Conservation (phyloP, 345 rosid genomes). For the Pseudoturritis turrita region DNA sequence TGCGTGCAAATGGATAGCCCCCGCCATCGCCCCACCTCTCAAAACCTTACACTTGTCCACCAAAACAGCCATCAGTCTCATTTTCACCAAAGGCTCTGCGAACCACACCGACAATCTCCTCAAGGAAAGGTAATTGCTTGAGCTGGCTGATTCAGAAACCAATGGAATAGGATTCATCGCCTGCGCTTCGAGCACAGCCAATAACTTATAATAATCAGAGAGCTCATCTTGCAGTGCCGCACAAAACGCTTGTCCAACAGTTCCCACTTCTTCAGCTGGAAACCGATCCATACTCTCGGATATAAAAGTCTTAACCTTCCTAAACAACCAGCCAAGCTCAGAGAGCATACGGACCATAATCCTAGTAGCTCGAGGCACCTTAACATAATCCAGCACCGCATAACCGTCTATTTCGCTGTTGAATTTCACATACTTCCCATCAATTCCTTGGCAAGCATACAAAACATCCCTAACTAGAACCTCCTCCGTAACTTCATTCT, state of each 20-base stretch:
- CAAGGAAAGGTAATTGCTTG: slow-evolving; percentile 69
- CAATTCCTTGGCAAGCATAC: slow-evolving; percentile 91
- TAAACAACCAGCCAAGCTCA: slow-evolving; percentile 94
- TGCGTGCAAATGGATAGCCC: slow-evolving; percentile 94
- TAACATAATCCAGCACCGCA: slow-evolving; percentile 48
- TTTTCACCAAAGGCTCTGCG: slow-evolving; percentile 88
- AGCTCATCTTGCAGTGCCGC: slow-evolving; percentile 94
- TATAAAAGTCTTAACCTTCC: slow-evolving; percentile 76
- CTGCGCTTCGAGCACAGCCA: slow-evolving; percentile 88
- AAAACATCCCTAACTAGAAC: slow-evolving; percentile 83
- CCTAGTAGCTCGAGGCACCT: slow-evolving; percentile 69
- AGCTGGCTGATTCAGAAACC: slow-evolving; percentile 62
- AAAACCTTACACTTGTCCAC: slow-evolving; percentile 86
- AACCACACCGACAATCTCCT: slow-evolving; percentile 94
- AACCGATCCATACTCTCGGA: slow-evolving; percentile 75
- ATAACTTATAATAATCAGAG: slow-evolving; percentile 76
- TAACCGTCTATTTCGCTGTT: slow-evolving; percentile 65
- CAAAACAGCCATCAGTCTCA: slow-evolving; percentile 97
- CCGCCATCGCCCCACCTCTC: slow-evolving; percentile 97
- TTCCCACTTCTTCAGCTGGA: slow-evolving; percentile 81
- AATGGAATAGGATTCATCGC: slow-evolving; percentile 90
- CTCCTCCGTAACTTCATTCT: slow-evolving; percentile 89
- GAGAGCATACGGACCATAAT: slow-evolving; percentile 75
- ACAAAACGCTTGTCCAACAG: slow-evolving; percentile 93
- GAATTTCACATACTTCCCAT: slow-evolving; percentile 80